A percentile compares a stretch with the other conserved stretches of the same genome.
Conservation (phyloP, 2,329 filamentous ascomycete genomes). For the Arthroderma uncinatum region DNA sequence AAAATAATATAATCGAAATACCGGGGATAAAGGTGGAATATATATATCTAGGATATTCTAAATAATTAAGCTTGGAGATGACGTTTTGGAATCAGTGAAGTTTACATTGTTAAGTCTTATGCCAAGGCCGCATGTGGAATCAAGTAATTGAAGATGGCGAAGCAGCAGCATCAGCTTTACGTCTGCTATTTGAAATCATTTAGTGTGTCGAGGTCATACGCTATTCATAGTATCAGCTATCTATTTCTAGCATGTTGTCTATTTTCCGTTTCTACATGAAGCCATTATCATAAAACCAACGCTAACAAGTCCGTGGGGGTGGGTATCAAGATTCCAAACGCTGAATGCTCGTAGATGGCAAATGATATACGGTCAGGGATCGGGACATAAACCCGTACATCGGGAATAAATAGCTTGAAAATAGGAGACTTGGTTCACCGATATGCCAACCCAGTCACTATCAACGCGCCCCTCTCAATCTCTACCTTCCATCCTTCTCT, state of each 20-base stretch:
- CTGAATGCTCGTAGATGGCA: background rate
- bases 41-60: background rate
- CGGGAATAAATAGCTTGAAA: background rate
- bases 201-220: too few relatives aligned
- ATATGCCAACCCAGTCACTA: constrained; percentile 50
- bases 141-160: background rate
- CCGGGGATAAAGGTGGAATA: background rate
- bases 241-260: background rate
- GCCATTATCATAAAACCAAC: background rate
- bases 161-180: background rate
- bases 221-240: background rate
- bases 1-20: background rate
- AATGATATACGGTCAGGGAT: background rate
- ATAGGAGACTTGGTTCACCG: constrained; percentile 12
- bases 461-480: constrained; percentile 57
- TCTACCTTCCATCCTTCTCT: constrained; percentile 76
- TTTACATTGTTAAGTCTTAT: background rate
- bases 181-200: background rate
- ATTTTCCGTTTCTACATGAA: background rate
- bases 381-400: background rate
- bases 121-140: background rate
- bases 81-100: background rate
- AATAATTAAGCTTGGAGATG: background rate
- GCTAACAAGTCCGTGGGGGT: background rate
- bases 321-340: background rate